A percentile compares a stretch with the other conserved stretches of the same genome.
phyloP scores from a whole-genome alignment of 306 rosid genomes.

The Pterocarpus santalinus region DNA sequence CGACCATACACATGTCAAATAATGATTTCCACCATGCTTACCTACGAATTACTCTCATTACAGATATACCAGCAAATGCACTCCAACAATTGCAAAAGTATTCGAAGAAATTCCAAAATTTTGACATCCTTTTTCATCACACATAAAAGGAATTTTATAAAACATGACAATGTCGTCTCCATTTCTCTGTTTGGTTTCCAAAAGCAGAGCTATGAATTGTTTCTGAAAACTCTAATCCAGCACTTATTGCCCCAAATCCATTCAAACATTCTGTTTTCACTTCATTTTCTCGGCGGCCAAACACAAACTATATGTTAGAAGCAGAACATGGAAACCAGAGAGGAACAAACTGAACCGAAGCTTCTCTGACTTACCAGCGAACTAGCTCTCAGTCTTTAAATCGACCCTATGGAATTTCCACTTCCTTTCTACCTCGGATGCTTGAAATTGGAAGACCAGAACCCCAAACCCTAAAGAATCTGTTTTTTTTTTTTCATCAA shows the following conservation, averaged over 20 bases:
- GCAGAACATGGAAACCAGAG: background rate
- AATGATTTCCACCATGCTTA: too few relatives aligned
- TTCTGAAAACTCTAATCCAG: background rate
- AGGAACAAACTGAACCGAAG: background rate
- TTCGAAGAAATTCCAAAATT: background rate
- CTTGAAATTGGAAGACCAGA: background rate
- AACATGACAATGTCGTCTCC: background rate
- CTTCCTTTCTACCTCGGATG: background rate
- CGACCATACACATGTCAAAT: too few relatives aligned
- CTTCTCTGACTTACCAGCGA: background rate
- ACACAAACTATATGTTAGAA: background rate
- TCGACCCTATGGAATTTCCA: background rate
- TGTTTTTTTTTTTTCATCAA: too few relatives aligned
- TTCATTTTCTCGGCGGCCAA: background rate
- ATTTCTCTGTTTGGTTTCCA: background rate
- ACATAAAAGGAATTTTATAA: background rate
- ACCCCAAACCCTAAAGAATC: background rate
- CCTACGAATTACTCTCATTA: too few relatives aligned
- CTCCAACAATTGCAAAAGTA: too few relatives aligned
- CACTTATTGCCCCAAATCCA: background rate
- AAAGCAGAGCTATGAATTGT: background rate
- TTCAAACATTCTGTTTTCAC: background rate
- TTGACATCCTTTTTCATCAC: background rate
- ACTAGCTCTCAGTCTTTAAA: background rate
- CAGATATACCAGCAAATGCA: too few relatives aligned